A percentile compares a stretch with the other conserved stretches of the same genome.
Conservation (phyloP, 2,329 filamentous ascomycete genomes). For the Fusarium sterilihyphosum region DNA sequence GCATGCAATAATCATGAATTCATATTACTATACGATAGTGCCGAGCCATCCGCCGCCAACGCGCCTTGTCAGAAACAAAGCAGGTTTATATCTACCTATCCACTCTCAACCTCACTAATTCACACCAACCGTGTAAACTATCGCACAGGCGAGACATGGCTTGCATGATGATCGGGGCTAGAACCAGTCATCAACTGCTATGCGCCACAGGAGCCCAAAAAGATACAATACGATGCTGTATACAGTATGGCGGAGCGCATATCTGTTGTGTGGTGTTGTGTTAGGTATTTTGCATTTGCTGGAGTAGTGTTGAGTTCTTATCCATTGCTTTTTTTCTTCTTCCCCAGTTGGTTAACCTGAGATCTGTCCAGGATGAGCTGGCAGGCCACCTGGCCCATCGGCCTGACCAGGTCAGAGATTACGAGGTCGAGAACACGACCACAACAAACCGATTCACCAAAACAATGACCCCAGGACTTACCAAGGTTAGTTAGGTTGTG, state of each 20-base stretch:
- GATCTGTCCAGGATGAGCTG: slow-evolving; percentile 36
- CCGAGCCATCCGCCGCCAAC: slow-evolving; percentile 23
- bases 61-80: slow-evolving; percentile 11
- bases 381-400: slow-evolving; percentile 11
- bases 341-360: slow-evolving; percentile 35
- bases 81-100: slow-evolving; percentile 5
- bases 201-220: slow-evolving; percentile 28
- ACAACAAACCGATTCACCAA: slow-evolving; percentile 21
- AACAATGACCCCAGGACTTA: slow-evolving; percentile 1
- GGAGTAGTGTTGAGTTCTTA: neutral
- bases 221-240: slow-evolving; percentile 4
- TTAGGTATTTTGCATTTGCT: slow-evolving; percentile 9
- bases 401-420: slow-evolving; percentile 22
- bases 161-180: slow-evolving; percentile 35
- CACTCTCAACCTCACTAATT: neutral
- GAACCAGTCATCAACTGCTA: slow-evolving; percentile 24
- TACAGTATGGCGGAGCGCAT: slow-evolving; percentile 15
- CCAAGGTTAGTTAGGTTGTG: slow-evolving; percentile 13
- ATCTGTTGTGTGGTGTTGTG: neutral
- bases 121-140: slow-evolving; percentile 8
- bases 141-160: slow-evolving; percentile 38
- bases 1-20: slow-evolving; percentile 10
- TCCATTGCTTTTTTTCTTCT: slow-evolving; percentile 5
- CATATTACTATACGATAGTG: slow-evolving; percentile 16
- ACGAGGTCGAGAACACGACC: slow-evolving; percentile 31